These are phyloP conservation scores for Aspergillus neoniger DNA, from an alignment of 2,329 filamentous ascomycete species.

Conservation along the genomic window DNA sequence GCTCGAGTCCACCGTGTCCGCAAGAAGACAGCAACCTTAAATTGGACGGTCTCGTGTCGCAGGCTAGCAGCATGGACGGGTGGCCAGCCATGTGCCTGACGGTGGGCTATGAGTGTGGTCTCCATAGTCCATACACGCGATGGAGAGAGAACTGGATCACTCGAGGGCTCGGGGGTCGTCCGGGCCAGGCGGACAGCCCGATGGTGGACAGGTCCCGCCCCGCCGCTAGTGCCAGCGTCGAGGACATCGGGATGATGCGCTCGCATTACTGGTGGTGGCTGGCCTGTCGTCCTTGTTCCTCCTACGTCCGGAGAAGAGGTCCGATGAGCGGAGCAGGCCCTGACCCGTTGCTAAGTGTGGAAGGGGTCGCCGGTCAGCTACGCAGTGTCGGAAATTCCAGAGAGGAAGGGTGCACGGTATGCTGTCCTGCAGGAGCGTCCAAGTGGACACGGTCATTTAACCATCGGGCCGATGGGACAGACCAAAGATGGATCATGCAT, in stretches of 20 bases:
- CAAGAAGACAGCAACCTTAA: slow-evolving; percentile 7
- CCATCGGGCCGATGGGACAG: slow-evolving; percentile 4
- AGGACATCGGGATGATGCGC: background rate
- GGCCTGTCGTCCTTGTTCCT: background rate
- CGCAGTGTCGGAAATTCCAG: background rate
- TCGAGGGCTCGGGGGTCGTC: slow-evolving; percentile 16
- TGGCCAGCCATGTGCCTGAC: slow-evolving; percentile 2
- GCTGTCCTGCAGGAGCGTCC: background rate
- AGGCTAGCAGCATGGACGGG: background rate
- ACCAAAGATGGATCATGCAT: slow-evolving; percentile 5
- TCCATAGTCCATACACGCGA: background rate
- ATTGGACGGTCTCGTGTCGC: background rate
- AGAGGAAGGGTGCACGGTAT: background rate
- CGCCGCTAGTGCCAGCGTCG: slow-evolving; percentile 13
- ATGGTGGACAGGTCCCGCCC: slow-evolving; percentile 21
- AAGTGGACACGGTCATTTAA: slow-evolving; percentile 1
- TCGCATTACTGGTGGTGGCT: background rate
- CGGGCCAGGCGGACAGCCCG: slow-evolving; percentile 23
- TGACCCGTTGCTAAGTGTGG: background rate
- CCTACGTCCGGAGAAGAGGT: background rate
- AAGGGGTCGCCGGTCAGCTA: background rate
- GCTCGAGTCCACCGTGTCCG: slow-evolving; percentile 4
- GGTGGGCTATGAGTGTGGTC: background rate
- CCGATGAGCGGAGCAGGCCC: slow-evolving; percentile 14
- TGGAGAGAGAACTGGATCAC: background rate